Percentiles rank a stretch among this genome's conserved stretches.
Conservation (phyloP, 2,329 filamentous ascomycete species). For the Orbilia javanica region DNA sequence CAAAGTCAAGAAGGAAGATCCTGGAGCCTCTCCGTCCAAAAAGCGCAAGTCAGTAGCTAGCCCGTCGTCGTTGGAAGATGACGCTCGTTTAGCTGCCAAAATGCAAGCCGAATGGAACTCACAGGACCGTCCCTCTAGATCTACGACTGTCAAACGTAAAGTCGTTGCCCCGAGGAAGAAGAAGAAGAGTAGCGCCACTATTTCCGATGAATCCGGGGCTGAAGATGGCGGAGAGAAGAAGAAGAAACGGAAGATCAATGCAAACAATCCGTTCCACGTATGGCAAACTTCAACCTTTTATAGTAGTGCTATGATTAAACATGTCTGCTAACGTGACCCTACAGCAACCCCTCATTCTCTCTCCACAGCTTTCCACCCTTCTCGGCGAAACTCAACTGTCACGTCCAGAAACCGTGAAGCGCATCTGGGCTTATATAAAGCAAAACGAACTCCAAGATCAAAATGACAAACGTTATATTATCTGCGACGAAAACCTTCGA, state of each 20-base stretch:
- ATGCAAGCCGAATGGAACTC: slow-evolving; percentile 91
- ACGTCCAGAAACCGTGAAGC: slow-evolving; percentile 94
- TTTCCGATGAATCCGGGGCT: slow-evolving; percentile 74
- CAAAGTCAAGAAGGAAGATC: slow-evolving; percentile 63
- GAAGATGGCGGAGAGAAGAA: slow-evolving; percentile 68
- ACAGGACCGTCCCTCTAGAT: slow-evolving; percentile 71
- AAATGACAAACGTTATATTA: slow-evolving; percentile 88
- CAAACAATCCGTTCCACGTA: slow-evolving; percentile 91
- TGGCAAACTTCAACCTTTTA: slow-evolving; percentile 62
- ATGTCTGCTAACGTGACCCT: slow-evolving; percentile 60
- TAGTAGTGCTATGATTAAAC: neutral
- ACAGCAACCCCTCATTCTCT: slow-evolving; percentile 77
- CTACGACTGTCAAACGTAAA: slow-evolving; percentile 76
- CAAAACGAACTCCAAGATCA: slow-evolving; percentile 89
- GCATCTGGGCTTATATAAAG: slow-evolving; percentile 96
- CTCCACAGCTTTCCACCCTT: slow-evolving; percentile 76
- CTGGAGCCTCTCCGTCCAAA: slow-evolving; percentile 62
- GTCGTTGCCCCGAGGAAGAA: slow-evolving; percentile 69
- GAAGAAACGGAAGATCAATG: slow-evolving; percentile 76
- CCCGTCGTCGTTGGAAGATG: slow-evolving; percentile 74
- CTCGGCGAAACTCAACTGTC: slow-evolving; percentile 81
- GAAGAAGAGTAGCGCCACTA: slow-evolving; percentile 80
- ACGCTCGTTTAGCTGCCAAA: slow-evolving; percentile 86
- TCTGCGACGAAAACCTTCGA: slow-evolving; percentile 90
- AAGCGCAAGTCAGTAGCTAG: slow-evolving; percentile 68